Evolutionary conservation across 2,329 filamentous ascomycete genomes (phyloP).

Genomic region (Pseudocercospora pini-densiflorae): DNA sequence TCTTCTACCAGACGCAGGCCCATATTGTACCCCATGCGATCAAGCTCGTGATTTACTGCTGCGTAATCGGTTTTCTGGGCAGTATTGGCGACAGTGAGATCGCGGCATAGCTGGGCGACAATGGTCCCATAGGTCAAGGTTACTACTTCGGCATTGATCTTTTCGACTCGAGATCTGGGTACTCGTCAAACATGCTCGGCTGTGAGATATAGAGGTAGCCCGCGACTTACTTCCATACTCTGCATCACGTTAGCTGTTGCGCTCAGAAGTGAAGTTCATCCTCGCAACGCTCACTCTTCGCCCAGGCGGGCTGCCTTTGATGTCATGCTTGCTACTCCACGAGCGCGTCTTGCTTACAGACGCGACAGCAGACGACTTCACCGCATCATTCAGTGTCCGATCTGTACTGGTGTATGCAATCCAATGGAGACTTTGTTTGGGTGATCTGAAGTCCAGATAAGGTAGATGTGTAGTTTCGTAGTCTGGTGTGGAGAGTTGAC

Average conservation of each 20-base stretch:
- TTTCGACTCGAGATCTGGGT: constrained; percentile 88
- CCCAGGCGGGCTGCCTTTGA: constrained; percentile 72
- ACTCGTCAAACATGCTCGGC: background rate
- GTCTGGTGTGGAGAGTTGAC: background rate
- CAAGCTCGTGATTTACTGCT: constrained; percentile 96
- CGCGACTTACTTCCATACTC: constrained; percentile 84
- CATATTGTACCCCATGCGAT: constrained; percentile 99
- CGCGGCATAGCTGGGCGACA: constrained; percentile 93
- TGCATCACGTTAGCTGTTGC: constrained; percentile 49
- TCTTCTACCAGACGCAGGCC: constrained; percentile 95
- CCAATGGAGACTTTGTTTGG: background rate
- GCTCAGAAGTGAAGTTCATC: background rate
- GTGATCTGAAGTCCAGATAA: constrained; percentile 12
- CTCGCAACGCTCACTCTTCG: constrained; percentile 67
- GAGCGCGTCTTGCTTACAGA: constrained; percentile 25
- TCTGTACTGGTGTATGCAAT: background rate
- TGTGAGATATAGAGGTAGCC: background rate
- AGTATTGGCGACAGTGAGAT: constrained; percentile 61
- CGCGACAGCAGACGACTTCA: constrained; percentile 28
- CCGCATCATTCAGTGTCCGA: constrained; percentile 29
- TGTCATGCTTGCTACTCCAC: constrained; percentile 45
- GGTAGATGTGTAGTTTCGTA: constrained; percentile 1
- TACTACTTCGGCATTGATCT: constrained; percentile 96
- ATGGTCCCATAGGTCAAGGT: constrained; percentile 98
- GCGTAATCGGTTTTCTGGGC: constrained; percentile 78